Base-by-base conservation (phyloP, 805 yeast species). In the Yarrowia sp. region DNA sequence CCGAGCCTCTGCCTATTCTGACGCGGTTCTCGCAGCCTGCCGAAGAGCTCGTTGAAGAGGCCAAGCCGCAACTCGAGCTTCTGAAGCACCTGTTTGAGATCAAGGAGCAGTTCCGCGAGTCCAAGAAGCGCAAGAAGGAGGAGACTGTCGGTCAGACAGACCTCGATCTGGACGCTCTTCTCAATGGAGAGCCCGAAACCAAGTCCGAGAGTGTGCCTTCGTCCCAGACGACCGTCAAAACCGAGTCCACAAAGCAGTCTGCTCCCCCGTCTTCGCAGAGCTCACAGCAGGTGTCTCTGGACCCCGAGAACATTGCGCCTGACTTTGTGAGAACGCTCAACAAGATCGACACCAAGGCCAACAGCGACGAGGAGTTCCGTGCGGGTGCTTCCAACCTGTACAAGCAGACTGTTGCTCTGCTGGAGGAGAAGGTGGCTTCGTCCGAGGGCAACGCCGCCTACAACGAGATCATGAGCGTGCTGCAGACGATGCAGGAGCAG, bases 1-100 rank as follows among this genome's bases (percentile, higher is more conserved):
- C 51, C 71, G 76, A 16, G 2, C 71, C 70, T 16, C 61, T 72
- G 9, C 71, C 74, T 0, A 66, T 67, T 14, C 63, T 65, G 16
- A 49, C 69, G 8, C 47, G 63, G 29, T 64, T 62, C 2, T 70
- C 68, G 3, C 64, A 66, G 4, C 53, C 66, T 0, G 69, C 70
- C 3, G 64, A 66, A 4, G 64, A 62, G 10, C 62, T 64, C 2
- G 14, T 68, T 9, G 60, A 65, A 7, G 41, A 55, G 6, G 63
- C 59, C 13, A 33, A 67, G 25, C 60, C 53, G 0, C 51, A 35
- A 2, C 22, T 65, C 19, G 65, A 61, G 36, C 36, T 44, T 31
- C 60, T 69, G 31, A 47, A 55, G 9, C 35, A 55, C 27, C 47
- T 65, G 36, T 64, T 67, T 21, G 68, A 67, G 4, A 64, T 68